Conservation (phyloP, 2,329 filamentous ascomycete species). For the Botrytis aclada region DNA sequence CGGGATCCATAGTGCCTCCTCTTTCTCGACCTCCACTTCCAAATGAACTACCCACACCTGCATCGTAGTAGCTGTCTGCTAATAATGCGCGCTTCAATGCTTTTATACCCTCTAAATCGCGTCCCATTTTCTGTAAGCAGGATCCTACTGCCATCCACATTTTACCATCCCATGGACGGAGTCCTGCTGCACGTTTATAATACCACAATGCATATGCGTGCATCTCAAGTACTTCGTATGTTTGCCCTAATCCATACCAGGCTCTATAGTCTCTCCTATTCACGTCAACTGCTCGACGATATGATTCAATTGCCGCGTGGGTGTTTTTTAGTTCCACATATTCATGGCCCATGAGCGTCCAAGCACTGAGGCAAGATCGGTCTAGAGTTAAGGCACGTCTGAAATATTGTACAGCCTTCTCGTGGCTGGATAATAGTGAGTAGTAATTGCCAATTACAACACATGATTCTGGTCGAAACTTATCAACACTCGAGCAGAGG, state of each 20-base stretch:
- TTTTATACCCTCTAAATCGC: constrained; percentile 87
- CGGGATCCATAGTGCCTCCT: constrained; percentile 71
- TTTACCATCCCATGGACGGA: constrained; percentile 95
- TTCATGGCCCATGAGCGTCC: constrained; percentile 98
- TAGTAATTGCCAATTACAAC: constrained; percentile 98
- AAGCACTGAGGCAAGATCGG: constrained; percentile 85
- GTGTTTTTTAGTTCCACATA: constrained; percentile 99
- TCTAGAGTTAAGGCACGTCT: constrained; percentile 87
- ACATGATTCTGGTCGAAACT: constrained; percentile 94
- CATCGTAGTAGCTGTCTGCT: constrained; percentile 82
- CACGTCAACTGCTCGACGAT: constrained; percentile 89
- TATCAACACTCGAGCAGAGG: constrained; percentile 85
- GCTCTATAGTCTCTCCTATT: constrained; percentile 95
- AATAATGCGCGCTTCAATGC: constrained; percentile 89
- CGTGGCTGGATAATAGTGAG: constrained; percentile 87
- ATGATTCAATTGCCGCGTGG: constrained; percentile 95
- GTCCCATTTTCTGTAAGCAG: constrained; percentile 85
- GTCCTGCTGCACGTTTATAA: constrained; percentile 88
- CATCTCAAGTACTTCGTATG: constrained; percentile 97
- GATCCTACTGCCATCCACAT: constrained; percentile 98
- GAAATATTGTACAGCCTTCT: constrained; percentile 98
- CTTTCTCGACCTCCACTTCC: constrained; percentile 46
- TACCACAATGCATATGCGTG: constrained; percentile 97
- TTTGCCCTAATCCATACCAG: constrained; percentile 96
- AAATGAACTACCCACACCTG: constrained; percentile 46